Percentiles rank a stretch among this genome's conserved stretches.
Conservation (phyloP, 108 stramenopile species). For the Pseudonitzschia delicatissima region DNA sequence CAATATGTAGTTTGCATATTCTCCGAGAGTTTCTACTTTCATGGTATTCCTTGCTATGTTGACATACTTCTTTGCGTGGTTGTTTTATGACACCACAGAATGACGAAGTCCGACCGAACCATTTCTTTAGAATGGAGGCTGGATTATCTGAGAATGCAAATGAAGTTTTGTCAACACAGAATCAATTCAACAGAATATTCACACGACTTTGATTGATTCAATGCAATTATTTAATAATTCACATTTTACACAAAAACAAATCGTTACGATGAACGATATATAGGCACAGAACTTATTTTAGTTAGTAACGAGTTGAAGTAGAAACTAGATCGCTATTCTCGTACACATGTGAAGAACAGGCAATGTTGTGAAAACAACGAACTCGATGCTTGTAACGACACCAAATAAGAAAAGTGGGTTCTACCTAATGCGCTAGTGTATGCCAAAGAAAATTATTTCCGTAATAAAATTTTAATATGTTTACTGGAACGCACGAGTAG, state of each 20-base stretch:
- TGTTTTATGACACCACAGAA: conserved; percentile 18
- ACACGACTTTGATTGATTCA: background rate
- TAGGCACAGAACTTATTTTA: no score
- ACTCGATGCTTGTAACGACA: no score
- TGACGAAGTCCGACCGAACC: conserved; percentile 47
- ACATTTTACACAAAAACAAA: no score
- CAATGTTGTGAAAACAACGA: no score
- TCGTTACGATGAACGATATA: no score
- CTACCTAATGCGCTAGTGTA: no score
- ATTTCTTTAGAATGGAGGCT: conserved; percentile 33
- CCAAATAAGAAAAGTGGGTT: no score
- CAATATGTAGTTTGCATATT: background rate
- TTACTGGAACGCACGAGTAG: conserved; percentile 13
- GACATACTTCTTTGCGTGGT: conserved; percentile 1
- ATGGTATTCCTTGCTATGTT: conserved; percentile 12
- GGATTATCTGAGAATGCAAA: conserved; percentile 25
- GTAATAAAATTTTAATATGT: background rate
- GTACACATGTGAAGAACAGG: no score
- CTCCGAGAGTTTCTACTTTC: background rate
- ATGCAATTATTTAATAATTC: background rate
- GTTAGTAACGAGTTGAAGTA: no score
- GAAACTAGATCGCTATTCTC: no score
- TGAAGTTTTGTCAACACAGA: background rate
- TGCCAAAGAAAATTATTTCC: no score
- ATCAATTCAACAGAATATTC: background rate